Percentiles rank a stretch among this genome's conserved stretches.
Evolutionary conservation across 192 early-diverging fungal species (phyloP).

Genomic region (Chytriomyces confervae): DNA sequence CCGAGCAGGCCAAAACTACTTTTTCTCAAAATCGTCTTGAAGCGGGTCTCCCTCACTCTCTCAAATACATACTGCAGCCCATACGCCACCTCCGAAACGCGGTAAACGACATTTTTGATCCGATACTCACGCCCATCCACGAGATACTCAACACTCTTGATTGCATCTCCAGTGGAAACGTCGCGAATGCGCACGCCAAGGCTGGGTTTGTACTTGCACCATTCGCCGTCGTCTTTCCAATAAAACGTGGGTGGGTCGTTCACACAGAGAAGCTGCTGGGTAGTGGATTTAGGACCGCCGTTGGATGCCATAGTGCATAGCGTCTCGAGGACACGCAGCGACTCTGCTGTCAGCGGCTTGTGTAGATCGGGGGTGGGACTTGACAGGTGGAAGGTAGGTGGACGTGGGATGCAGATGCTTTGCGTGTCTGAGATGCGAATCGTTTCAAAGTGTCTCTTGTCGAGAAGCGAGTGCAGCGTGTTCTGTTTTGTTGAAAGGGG

Average conservation of each 20-base stretch:
- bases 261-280: not conserved
- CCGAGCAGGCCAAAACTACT: not conserved
- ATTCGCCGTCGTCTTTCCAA: not conserved
- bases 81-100: not conserved
- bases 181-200: not conserved
- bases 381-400: not conserved
- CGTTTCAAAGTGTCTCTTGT: not conserved
- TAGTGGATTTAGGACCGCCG: not conserved
- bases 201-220: not conserved
- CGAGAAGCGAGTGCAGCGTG: no score
- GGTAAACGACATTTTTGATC: not conserved
- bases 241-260: not conserved
- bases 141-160: not conserved
- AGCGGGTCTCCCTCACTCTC: not conserved
- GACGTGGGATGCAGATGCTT: not conserved
- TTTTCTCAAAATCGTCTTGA: not conserved
- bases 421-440: not conserved
- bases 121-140: not conserved
- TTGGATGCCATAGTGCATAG: not conserved
- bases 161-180: not conserved
- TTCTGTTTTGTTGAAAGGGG: no score
- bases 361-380: not conserved
- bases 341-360: not conserved
- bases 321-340: not conserved
- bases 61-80: constrained; percentile 1